Percentiles rank a stretch among this genome's conserved stretches.
phyloP scores from a whole-genome alignment of 139 green algal genomes.

The Tetradesmus lagerheimii region DNA sequence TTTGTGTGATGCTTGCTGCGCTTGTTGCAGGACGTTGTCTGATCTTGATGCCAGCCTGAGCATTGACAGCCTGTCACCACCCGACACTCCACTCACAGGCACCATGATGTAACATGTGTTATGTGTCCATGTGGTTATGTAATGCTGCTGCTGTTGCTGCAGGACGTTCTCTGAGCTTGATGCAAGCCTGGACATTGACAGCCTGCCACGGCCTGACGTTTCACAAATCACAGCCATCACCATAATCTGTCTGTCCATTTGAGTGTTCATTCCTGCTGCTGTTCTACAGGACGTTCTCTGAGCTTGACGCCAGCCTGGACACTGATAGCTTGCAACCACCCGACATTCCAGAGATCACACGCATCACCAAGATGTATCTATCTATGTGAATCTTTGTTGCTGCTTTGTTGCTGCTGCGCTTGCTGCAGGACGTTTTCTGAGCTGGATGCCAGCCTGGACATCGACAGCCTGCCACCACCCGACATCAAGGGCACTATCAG shows the following conservation, averaged over 20 bases:
- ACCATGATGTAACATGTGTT: too few species aligned
- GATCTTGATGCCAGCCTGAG: constrained; percentile 70
- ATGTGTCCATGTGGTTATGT: too few species aligned
- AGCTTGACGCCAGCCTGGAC: constrained; percentile 70
- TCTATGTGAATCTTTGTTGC: background rate
- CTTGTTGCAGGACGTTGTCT: constrained; percentile 54
- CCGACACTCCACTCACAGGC: constrained; percentile 72
- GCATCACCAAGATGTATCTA: too few species aligned
- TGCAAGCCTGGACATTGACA: constrained; percentile 70
- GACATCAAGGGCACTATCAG: constrained; percentile 71
- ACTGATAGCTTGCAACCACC: constrained; percentile 75
- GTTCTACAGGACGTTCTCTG: constrained; percentile 55
- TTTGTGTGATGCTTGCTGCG: too few species aligned
- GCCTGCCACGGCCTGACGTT: constrained; percentile 75
- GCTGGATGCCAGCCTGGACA: constrained; percentile 71
- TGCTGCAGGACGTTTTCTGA: constrained; percentile 55
- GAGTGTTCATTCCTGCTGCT: background rate
- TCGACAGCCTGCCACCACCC: constrained; percentile 74
- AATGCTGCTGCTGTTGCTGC: constrained; percentile 12
- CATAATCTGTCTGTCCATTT: too few species aligned
- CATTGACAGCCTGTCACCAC: constrained; percentile 73
- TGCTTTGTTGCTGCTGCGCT: background rate
- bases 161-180: constrained; percentile 68
- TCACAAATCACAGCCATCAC: too few species aligned
- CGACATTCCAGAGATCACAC: too few species aligned